phyloP scores from a whole-genome alignment of 805 yeast species.

The Schizosaccharomyces osmophilus region DNA sequence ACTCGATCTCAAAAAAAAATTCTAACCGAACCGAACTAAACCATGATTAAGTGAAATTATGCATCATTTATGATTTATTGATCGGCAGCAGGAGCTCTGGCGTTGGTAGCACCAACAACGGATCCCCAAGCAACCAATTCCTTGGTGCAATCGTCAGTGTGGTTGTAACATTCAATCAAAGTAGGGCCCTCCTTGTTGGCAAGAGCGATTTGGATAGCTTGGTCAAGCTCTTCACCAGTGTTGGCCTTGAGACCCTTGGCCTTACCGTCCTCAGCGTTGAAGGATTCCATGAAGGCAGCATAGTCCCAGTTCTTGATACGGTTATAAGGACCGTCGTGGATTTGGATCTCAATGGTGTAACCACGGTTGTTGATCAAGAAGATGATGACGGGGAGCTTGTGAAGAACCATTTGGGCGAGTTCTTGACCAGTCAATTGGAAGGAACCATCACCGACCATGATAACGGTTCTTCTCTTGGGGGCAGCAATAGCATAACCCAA shows the following conservation, averaged over 20 bases:
- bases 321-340: slow-evolving; percentile 27
- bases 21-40: too few relatives aligned
- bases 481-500: slow-evolving; percentile 58
- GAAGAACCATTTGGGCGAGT: slow-evolving; percentile 35
- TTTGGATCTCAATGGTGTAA: slow-evolving; percentile 70
- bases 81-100: not conserved
- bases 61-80: slow-evolving; percentile 20
- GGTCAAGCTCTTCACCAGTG: not conserved
- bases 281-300: slow-evolving; percentile 6
- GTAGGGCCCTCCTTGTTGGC: slow-evolving; percentile 4
- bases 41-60: too few relatives aligned
- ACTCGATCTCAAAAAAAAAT: too few relatives aligned
- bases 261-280: slow-evolving; percentile 4
- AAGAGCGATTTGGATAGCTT: slow-evolving; percentile 2
- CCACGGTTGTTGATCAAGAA: slow-evolving; percentile 67
- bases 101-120: not conserved
- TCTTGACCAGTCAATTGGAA: slow-evolving; percentile 84
- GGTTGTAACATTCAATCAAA: slow-evolving; percentile 3
- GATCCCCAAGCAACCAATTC: not conserved
- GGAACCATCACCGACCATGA: slow-evolving; percentile 79
- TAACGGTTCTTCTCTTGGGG: slow-evolving; percentile 29
- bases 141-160: not conserved
- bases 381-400: slow-evolving; percentile 37
- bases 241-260: not conserved
- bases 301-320: slow-evolving; percentile 8